Evolutionary conservation across 192 early-diverging fungal genomes (phyloP).

Genomic region (Podila horticola): DNA sequence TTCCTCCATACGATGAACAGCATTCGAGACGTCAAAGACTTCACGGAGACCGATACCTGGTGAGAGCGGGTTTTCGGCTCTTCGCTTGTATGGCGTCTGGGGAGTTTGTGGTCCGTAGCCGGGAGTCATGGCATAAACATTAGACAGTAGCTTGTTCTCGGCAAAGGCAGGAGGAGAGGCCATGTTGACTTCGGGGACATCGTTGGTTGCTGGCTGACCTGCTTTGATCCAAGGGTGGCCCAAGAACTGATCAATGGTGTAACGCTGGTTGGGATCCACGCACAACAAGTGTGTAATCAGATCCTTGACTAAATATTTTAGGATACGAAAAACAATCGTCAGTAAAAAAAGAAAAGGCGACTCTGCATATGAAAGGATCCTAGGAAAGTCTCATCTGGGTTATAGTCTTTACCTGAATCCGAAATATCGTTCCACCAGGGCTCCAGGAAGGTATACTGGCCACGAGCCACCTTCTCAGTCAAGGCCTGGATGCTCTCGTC

Average conservation of each 20-base stretch:
- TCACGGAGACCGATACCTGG: slow-evolving; percentile 67
- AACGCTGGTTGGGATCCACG: slow-evolving; percentile 73
- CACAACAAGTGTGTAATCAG: slow-evolving; percentile 72
- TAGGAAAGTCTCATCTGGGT: not conserved
- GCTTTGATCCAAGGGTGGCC: slow-evolving; percentile 76
- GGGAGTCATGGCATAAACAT: slow-evolving; percentile 20
- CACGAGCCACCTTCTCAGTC: slow-evolving; percentile 84
- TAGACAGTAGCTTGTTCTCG: slow-evolving; percentile 15
- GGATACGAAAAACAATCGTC: not conserved
- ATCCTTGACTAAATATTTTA: slow-evolving; percentile 64
- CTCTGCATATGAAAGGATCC: not conserved
- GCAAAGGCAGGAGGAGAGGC: slow-evolving; percentile 8
- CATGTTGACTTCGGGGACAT: slow-evolving; percentile 2
- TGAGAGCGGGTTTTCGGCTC: slow-evolving; percentile 56
- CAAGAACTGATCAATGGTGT: slow-evolving; percentile 81
- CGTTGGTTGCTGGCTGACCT: slow-evolving; percentile 4
- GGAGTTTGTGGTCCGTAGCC: slow-evolving; percentile 10
- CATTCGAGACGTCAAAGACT: slow-evolving; percentile 76
- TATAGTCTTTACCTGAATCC: slow-evolving; percentile 43
- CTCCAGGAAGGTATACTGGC: slow-evolving; percentile 82
- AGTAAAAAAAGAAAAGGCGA: not conserved
- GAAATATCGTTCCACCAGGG: slow-evolving; percentile 94
- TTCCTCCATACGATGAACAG: slow-evolving; percentile 79
- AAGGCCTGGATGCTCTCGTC: slow-evolving; percentile 78
- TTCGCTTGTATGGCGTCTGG: slow-evolving; percentile 31